Conservation (phyloP, 1,284 basidiomycete species). For the Fistulinella cinereoalba region DNA sequence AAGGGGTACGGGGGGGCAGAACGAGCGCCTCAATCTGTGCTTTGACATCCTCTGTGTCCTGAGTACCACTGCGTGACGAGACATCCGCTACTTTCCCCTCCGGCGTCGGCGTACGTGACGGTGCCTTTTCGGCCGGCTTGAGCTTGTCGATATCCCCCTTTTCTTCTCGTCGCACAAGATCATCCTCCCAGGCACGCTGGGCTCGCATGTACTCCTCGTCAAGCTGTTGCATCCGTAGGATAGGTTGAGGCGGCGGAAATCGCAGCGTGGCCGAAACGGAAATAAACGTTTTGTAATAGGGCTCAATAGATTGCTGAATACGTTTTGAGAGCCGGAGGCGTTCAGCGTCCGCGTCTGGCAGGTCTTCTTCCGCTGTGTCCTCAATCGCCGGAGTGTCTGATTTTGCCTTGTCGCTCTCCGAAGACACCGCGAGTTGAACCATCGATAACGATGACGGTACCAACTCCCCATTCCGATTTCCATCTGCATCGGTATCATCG, state of each 20-base stretch:
- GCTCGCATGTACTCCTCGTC: constrained; percentile 70
- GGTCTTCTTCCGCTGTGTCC: constrained; percentile 46
- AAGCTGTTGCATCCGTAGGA: constrained; percentile 83
- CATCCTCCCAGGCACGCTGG: constrained; percentile 79
- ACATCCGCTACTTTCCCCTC: constrained; percentile 19
- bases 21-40: constrained; percentile 70
- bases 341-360: constrained; percentile 67
- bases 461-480: constrained; percentile 19
- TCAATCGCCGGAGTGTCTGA: constrained; percentile 15
- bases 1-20: constrained; percentile 48
- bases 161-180: constrained; percentile 78
- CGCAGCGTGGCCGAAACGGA: constrained; percentile 88
- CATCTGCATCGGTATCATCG: constrained; percentile 9
- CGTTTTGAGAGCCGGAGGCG: constrained; percentile 63
- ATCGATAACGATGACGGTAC: constrained; percentile 33
- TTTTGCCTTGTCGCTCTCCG: constrained; percentile 17
- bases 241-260: constrained; percentile 86
- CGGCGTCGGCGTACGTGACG: constrained; percentile 31
- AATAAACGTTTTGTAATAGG: constrained; percentile 82
- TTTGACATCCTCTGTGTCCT: constrained; percentile 53
- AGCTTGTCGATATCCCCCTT: constrained; percentile 43
- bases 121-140: constrained; percentile 29
- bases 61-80: background rate
- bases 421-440: constrained; percentile 30
- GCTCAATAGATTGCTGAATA: constrained; percentile 76